Percentiles rank a stretch among this genome's conserved stretches.
phyloP scores from a whole-genome alignment of 2,329 filamentous ascomycete species.

The Neurospora sp. region DNA sequence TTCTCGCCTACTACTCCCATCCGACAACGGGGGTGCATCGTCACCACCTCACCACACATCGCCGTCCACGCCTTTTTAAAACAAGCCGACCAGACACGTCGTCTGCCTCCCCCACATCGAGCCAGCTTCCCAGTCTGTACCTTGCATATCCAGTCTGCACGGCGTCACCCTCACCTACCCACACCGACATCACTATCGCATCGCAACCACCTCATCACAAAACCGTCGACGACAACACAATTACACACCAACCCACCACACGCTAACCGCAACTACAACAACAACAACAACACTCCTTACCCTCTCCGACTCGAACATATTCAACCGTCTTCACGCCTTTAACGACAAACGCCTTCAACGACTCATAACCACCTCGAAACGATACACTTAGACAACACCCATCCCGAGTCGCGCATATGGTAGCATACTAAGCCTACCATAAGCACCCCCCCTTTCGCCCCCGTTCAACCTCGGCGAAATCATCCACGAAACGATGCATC shows the following conservation, averaged over 20 bases:
- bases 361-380: slow-evolving; percentile 1
- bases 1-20: neutral
- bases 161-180: slow-evolving; percentile 6
- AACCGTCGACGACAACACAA: slow-evolving; percentile 1
- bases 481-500: slow-evolving; percentile 38
- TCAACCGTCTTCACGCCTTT: neutral
- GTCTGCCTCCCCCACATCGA: slow-evolving; percentile 11
- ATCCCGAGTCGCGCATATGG: slow-evolving; percentile 16
- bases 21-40: slow-evolving; percentile 3
- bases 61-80: slow-evolving; percentile 2
- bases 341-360: neutral
- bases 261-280: slow-evolving; percentile 8
- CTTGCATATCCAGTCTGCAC: slow-evolving; percentile 14
- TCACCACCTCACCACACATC: slow-evolving; percentile 3
- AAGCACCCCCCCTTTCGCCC: slow-evolving; percentile 20
- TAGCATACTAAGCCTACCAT: slow-evolving; percentile 25
- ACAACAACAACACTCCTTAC: slow-evolving; percentile 1
- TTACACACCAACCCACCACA: slow-evolving; percentile 9
- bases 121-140: slow-evolving; percentile 6
- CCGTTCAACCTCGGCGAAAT: slow-evolving; percentile 27
- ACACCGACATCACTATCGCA: slow-evolving; percentile 5
- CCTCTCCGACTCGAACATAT: slow-evolving; percentile 2
- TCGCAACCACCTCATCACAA: slow-evolving; percentile 1
- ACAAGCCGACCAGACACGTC: slow-evolving; percentile 7
- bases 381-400: slow-evolving; percentile 3